Evolutionary conservation across 139 green algal genomes (phyloP).

Genomic region (Astrephomene gubernaculifera): DNA sequence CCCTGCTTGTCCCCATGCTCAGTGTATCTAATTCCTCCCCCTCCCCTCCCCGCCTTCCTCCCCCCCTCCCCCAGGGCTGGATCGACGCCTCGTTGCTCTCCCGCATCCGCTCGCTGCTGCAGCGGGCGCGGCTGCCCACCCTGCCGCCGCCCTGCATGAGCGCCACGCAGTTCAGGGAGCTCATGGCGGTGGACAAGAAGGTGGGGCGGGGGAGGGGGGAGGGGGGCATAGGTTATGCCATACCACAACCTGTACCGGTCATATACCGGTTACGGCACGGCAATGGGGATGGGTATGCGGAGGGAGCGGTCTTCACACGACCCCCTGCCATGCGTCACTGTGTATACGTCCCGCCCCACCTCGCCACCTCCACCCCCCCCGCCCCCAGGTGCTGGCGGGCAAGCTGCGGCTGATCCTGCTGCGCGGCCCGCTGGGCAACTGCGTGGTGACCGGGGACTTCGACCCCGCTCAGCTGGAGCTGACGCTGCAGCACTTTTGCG

Average conservation of each 20-base stretch:
- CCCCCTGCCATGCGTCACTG: not conserved
- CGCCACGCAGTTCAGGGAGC: constrained; percentile 80
- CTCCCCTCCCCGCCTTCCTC: not conserved
- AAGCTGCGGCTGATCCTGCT: constrained; percentile 96
- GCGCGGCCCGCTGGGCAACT: constrained; percentile 91
- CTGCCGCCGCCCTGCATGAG: constrained; percentile 71
- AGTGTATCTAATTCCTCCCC: not conserved
- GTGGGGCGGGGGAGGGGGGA: constrained; percentile 46
- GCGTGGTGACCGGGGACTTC: constrained; percentile 97
- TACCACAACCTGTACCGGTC: not conserved
- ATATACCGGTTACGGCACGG: not conserved
- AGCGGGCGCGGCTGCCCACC: constrained; percentile 77
- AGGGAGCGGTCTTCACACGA: not conserved
- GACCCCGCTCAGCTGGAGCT: constrained; percentile 84
- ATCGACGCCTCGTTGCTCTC: constrained; percentile 85
- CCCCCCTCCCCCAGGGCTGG: constrained; percentile 77
- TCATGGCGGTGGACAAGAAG: constrained; percentile 99
- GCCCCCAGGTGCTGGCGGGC: constrained; percentile 67
- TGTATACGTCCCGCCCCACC: not conserved
- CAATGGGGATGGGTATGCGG: not conserved
- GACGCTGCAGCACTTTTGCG: constrained; percentile 87
- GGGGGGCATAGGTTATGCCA: not conserved
- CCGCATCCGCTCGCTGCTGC: constrained; percentile 78
- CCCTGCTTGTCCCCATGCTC: not conserved
- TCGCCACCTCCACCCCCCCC: not conserved